Evolutionary conservation across 805 yeast species (phyloP), one percentile per base, ranked within the genome.

Genomic region (Kazachstania africana): DNA sequence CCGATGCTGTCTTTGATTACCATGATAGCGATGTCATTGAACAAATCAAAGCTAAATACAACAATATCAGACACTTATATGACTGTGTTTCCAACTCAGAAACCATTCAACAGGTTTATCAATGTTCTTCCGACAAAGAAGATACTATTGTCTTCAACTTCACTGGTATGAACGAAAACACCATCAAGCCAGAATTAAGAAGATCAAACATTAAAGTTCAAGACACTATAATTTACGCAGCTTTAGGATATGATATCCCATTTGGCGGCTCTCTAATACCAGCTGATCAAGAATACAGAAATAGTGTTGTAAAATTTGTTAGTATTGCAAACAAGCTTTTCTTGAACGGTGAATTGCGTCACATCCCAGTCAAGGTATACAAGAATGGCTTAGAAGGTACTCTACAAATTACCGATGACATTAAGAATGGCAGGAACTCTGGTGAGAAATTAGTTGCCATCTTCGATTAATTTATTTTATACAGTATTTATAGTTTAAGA

Each of bases 1-100:
- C 74, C 16, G 64, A 60, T 35, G 55, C 49, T 12, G 56, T 61
- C 8, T 57, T 68, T 35, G 76, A 73, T 40, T 67, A 68, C 42
- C 54, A 51, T 35, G 69, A 65, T 36, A 38, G 52, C 1, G 63
- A 63, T 34, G 68, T 63, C 28, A 45, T 61, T 30, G 59, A 58
- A 17, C 55, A 65, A 46, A 63, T 67, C 36, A 51, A 46, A 34
- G 35, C 44, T 9, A 50, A 49, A 22, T 38, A 42, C 6, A 51
- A 52, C 28, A 44, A 47, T 5, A 43, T 58, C 29, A 39, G 35
- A 25, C 45, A 42, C 24, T 52, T 43, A 3, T 28, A 57, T 2
- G 63, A 59, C 35, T 44, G 55, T 14, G 55, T 58, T 8, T 40
- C 61, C 2, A 32, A 16, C 5, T 22, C 32, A 6, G 39, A 37